Conservation (phyloP, 2,329 filamentous ascomycete genomes). For the Phoma sp. region DNA sequence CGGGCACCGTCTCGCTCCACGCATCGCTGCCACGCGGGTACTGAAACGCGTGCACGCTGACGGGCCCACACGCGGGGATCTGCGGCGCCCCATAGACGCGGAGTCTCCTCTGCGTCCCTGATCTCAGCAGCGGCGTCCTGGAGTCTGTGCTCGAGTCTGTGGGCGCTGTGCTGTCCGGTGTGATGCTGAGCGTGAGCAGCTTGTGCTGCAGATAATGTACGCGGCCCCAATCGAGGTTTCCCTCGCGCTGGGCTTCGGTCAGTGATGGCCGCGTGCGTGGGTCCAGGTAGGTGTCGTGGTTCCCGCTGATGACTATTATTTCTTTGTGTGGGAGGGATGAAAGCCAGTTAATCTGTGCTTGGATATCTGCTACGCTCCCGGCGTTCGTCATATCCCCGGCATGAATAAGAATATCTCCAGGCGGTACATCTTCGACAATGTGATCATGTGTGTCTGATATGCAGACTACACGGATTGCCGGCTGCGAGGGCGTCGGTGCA, state of each 20-base stretch:
- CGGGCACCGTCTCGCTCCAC: constrained; percentile 75
- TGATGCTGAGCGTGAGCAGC: constrained; percentile 65
- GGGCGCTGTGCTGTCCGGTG: neutral
- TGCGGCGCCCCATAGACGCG: constrained; percentile 83
- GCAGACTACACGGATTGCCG: constrained; percentile 78
- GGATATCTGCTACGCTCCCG: constrained; percentile 76
- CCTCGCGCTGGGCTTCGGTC: constrained; percentile 61
- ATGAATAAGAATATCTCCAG: constrained; percentile 87
- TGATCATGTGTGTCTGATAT: constrained; percentile 87
- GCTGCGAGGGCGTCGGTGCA: constrained; percentile 64
- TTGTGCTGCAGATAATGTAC: constrained; percentile 80
- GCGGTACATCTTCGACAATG: constrained; percentile 66
- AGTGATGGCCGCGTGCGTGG: constrained; percentile 62
- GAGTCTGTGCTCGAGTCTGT: constrained; percentile 4
- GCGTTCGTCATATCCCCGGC: constrained; percentile 82
- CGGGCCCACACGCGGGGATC: constrained; percentile 75
- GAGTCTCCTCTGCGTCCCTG: constrained; percentile 58
- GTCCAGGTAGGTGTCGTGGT: constrained; percentile 90
- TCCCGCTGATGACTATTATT: constrained; percentile 85
- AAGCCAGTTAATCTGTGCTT: constrained; percentile 86
- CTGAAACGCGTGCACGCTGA: constrained; percentile 77
- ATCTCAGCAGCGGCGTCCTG: constrained; percentile 31
- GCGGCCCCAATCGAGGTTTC: constrained; percentile 68
- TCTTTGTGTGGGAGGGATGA: constrained; percentile 74
- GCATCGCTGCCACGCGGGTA: constrained; percentile 71